These are phyloP conservation scores for Phaffia rhodozyma DNA, from an alignment of 1,284 basidiomycete genomes.

Conservation along the genomic window DNA sequence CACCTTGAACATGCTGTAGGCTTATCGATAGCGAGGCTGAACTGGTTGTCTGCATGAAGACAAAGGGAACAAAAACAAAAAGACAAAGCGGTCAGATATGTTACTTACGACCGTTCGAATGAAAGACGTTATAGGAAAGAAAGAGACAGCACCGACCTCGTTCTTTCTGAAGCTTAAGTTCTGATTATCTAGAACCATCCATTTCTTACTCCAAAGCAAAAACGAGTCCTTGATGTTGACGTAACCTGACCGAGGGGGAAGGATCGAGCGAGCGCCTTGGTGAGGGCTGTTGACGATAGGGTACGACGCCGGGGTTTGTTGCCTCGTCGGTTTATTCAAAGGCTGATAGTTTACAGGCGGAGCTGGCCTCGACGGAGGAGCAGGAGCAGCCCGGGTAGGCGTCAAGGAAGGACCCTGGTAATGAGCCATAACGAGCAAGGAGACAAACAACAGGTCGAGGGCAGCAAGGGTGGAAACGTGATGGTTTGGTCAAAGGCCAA, in stretches of 20 bases:
- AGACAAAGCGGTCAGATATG: background rate
- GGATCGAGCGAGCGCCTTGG: background rate
- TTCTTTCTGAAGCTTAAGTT: constrained; percentile 78
- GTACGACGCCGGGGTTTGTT: background rate
- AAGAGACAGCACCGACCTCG: constrained; percentile 51
- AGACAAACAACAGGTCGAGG: no score
- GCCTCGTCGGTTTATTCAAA: no score
- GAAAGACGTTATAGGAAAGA: constrained; percentile 8
- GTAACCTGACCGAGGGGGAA: constrained; percentile 38
- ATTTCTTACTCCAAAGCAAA: constrained; percentile 76
- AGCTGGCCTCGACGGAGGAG: background rate
- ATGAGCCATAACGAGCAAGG: no score
- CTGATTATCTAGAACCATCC: constrained; percentile 73
- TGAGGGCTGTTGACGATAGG: constrained; percentile 17
- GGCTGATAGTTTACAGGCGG: no score
- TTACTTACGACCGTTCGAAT: constrained; percentile 9
- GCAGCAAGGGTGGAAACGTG: no score
- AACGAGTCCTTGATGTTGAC: constrained; percentile 83
- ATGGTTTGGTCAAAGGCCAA: no score
- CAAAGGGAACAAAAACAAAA: constrained; percentile 3
- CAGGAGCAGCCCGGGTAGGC: background rate
- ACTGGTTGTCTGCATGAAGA: constrained; percentile 43
- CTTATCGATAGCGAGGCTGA: constrained; percentile 52
- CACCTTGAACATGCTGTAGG: constrained; percentile 67
- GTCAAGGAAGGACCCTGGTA: background rate